A percentile compares a stretch with the other conserved stretches of the same genome.
Conservation (phyloP, 805 yeast genomes). For the Candida wancherniae region DNA sequence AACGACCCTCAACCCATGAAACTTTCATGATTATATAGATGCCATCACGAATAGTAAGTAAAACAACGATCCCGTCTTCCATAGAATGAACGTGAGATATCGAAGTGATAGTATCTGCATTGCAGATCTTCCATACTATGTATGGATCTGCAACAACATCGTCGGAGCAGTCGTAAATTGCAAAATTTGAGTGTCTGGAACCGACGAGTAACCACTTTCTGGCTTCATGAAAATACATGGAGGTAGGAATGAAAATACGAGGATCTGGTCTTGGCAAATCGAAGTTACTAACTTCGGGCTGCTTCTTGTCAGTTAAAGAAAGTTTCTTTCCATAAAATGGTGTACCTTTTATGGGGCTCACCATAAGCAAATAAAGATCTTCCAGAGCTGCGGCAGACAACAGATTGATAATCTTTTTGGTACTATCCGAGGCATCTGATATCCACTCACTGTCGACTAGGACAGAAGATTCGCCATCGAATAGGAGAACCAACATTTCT, state of each 20-base stretch:
- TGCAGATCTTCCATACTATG: conserved; percentile 37
- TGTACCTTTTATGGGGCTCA: conserved; percentile 64
- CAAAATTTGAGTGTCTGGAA: conserved; percentile 65
- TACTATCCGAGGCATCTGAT: conserved; percentile 3
- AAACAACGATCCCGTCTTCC: conserved; percentile 18
- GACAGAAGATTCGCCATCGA: conserved; percentile 15
- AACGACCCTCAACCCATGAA: conserved; percentile 12
- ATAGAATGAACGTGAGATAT: conserved; percentile 35
- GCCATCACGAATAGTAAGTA: conserved; percentile 65
- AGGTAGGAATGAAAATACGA: conserved; percentile 30
- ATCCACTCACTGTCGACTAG: conserved; percentile 3
- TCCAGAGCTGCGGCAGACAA: conserved; percentile 23
- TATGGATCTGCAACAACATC: conserved; percentile 15
- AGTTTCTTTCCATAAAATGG: conserved; percentile 44
- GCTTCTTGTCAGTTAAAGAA: conserved; percentile 8
- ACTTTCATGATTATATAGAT: conserved; percentile 42
- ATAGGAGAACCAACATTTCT: conserved; percentile 38
- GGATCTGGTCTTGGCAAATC: conserved; percentile 22
- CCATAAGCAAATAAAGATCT: conserved; percentile 42
- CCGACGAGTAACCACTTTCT: conserved; percentile 53
- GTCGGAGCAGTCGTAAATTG: conserved; percentile 42
- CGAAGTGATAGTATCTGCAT: conserved; percentile 68
- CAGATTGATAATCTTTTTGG: conserved; percentile 49
- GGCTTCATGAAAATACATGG: conserved; percentile 40
- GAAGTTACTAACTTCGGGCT: conserved; percentile 18